Percentiles rank a stretch among this genome's conserved stretches.
Conservation (phyloP, 306 rosid species). For the Glycine latifolia region DNA sequence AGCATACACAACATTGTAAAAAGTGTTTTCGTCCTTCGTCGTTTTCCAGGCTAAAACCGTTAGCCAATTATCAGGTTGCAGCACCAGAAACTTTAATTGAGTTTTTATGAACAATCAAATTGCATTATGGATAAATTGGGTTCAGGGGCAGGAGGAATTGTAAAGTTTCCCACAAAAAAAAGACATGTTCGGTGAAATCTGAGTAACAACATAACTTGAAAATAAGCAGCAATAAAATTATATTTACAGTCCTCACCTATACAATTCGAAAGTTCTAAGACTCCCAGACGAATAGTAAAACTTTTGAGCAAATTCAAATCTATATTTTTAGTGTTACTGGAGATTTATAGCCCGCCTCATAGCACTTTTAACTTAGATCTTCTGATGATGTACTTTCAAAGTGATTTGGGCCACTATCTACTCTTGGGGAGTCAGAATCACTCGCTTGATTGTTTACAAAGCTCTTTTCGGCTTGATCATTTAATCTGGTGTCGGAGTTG, state of each 20-base stretch:
- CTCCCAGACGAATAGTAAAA: slow-evolving; percentile 40
- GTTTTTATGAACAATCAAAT: background rate
- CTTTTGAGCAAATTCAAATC: slow-evolving; percentile 27
- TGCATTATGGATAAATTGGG: slow-evolving; percentile 1
- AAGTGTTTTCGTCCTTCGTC: background rate
- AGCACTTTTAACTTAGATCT: slow-evolving; percentile 38
- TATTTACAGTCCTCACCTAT: slow-evolving; percentile 64
- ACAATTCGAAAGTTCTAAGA: slow-evolving; percentile 41
- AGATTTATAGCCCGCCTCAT: slow-evolving; percentile 32
- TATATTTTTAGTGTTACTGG: slow-evolving; percentile 33
- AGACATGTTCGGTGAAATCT: slow-evolving; percentile 2
- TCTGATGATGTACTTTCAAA: slow-evolving; percentile 58
- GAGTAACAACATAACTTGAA: slow-evolving; percentile 33
- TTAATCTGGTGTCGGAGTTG: slow-evolving; percentile 57
- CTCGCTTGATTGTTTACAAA: slow-evolving; percentile 52
- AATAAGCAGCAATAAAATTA: slow-evolving; percentile 42
- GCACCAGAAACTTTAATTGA: background rate
- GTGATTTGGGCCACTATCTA: slow-evolving; percentile 55
- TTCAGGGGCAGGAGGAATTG: background rate
- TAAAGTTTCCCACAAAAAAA: background rate
- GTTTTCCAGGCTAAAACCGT: slow-evolving; percentile 2
- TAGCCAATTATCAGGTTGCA: background rate
- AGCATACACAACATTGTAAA: background rate
- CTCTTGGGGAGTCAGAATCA: slow-evolving; percentile 52
- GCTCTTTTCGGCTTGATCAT: slow-evolving; percentile 62